phyloP scores from a whole-genome alignment of 2,329 filamentous ascomycete genomes.

The Arachnopeziza araneosa region DNA sequence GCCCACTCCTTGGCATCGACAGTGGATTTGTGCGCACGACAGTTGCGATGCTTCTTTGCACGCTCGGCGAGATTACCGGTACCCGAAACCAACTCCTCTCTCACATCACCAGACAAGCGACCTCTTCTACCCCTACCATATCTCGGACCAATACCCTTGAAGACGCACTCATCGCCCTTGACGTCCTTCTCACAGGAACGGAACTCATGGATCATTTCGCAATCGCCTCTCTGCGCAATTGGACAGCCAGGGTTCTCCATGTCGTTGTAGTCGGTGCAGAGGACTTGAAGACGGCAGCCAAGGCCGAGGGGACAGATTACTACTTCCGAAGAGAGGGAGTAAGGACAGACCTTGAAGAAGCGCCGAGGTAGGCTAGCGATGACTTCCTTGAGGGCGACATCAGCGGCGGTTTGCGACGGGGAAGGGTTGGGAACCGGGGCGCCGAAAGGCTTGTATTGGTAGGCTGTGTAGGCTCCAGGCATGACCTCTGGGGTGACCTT shows the following conservation, averaged over 20 bases:
- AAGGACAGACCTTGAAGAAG: slow-evolving; percentile 12
- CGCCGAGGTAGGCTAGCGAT: slow-evolving; percentile 4
- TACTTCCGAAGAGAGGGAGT: slow-evolving; percentile 1
- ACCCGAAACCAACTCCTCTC: background rate
- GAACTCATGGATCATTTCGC: background rate
- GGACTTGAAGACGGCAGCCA: slow-evolving; percentile 3
- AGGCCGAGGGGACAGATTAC: background rate
- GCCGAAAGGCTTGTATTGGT: background rate
- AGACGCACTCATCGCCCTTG: background rate
- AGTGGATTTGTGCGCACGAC: background rate
- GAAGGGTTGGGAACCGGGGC: background rate
- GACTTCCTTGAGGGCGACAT: background rate
- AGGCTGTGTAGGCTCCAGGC: background rate
- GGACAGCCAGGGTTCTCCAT: background rate
- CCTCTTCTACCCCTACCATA: background rate
- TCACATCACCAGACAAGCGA: background rate
- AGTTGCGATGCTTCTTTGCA: background rate
- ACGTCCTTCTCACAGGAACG: background rate
- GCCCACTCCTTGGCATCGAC: slow-evolving; percentile 1
- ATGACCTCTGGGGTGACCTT: background rate
- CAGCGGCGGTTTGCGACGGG: background rate
- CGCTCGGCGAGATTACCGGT: background rate
- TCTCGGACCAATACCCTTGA: background rate
- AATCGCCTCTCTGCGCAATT: background rate
- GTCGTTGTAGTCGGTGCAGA: slow-evolving; percentile 9